phyloP scores from a whole-genome alignment of 352 stramenopile species.

The Pythium oligandrum region DNA sequence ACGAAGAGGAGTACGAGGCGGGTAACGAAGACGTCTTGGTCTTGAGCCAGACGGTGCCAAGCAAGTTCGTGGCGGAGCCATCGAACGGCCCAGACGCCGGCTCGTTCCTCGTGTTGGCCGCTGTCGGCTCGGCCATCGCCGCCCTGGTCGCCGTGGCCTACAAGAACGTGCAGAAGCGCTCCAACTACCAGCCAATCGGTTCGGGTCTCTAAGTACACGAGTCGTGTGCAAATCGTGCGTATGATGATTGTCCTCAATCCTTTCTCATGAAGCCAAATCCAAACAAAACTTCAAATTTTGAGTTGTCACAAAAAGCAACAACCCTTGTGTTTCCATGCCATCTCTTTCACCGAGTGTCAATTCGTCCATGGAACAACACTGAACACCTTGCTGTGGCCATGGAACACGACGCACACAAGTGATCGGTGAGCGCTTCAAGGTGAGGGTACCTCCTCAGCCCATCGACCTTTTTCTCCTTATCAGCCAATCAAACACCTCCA shows the following conservation, averaged over 20 bases:
- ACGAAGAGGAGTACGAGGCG: conserved; percentile 58
- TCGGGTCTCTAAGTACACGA: conserved; percentile 22
- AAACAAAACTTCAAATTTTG: background rate
- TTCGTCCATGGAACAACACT: no score
- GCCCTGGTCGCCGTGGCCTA: conserved; percentile 29
- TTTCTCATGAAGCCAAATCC: background rate
- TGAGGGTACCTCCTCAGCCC: no score
- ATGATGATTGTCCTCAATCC: background rate
- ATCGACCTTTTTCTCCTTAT: no score
- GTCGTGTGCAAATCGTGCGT: background rate
- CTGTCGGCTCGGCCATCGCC: conserved; percentile 23
- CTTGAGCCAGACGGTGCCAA: background rate
- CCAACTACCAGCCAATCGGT: conserved; percentile 36
- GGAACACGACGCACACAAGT: no score
- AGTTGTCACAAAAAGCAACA: no score
- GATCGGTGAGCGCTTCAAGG: no score
- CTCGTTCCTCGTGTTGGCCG: conserved; percentile 20
- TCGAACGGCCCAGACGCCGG: background rate
- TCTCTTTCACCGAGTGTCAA: no score
- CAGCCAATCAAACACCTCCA: no score
- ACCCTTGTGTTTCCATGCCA: no score
- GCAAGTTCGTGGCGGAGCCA: background rate
- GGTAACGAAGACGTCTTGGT: conserved; percentile 17
- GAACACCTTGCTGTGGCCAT: no score
- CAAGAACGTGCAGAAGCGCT: conserved; percentile 40